Evolutionary conservation across 2,329 filamentous ascomycete genomes (phyloP).

Genomic region (Pseudopyricularia javanii): DNA sequence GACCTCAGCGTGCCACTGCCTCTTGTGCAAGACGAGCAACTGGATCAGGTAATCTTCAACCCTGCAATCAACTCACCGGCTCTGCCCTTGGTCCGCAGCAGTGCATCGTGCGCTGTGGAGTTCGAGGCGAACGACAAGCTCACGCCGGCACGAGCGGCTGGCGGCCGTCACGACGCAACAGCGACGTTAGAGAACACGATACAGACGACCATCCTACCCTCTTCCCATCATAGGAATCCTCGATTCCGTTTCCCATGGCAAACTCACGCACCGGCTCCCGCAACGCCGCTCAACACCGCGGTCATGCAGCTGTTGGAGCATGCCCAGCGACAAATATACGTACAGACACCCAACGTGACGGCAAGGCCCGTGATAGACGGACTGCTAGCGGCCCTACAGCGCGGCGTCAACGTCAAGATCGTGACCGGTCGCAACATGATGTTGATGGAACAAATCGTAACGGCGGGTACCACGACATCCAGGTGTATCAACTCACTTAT

Average conservation of each 20-base stretch:
- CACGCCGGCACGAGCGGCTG: background rate
- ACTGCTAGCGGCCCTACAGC: constrained; percentile 45
- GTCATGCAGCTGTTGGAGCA: constrained; percentile 47
- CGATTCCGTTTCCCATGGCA: constrained; percentile 48
- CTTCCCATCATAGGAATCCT: constrained; percentile 59
- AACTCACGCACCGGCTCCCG: constrained; percentile 30
- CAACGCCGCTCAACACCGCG: constrained; percentile 56
- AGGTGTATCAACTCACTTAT: constrained; percentile 49
- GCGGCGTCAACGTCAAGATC: constrained; percentile 57
- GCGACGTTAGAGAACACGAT: constrained; percentile 6
- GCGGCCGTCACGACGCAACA: constrained; percentile 11
- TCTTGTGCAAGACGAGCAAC: background rate
- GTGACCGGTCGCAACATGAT: constrained; percentile 60
- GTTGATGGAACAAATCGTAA: constrained; percentile 70
- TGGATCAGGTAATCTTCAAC: background rate
- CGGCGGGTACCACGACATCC: constrained; percentile 61
- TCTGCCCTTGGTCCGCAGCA: background rate
- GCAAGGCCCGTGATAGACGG: constrained; percentile 49
- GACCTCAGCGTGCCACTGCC: background rate
- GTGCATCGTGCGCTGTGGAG: background rate
- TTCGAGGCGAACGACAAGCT: background rate
- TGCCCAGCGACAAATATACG: constrained; percentile 46
- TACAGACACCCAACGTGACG: constrained; percentile 72
- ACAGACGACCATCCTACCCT: constrained; percentile 55
- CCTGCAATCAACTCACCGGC: background rate